Base-by-base conservation (phyloP, 2,329 filamentous ascomycete genomes). In the Ceratocystis colombiana region DNA sequence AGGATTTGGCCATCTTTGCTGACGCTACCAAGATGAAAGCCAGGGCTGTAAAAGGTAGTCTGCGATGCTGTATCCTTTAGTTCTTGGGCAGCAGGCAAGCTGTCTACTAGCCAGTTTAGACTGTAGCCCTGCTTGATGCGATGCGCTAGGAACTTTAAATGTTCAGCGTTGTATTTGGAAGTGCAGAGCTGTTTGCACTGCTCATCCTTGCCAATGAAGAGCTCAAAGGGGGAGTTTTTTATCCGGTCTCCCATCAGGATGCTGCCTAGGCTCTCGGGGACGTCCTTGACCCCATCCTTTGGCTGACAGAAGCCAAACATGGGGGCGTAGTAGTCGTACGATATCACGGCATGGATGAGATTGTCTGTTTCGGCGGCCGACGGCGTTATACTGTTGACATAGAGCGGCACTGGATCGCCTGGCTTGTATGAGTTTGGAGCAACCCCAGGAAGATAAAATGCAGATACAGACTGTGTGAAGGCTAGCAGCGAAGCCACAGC, bases 221-320 rank as follows among this genome's bases (percentile, higher is more conserved):
- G 79, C 73, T 96, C 85, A 73, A 96, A 96, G 0, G 93, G 90
- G 45, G 93, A 97, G n/a, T 90, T 96, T 78, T 90, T 90, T 78
- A 99, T 99, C 66, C 94, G 85, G 77, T 99, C 94, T 71, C 94
- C 94, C 72, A 99, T 99, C 64, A 99, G 77, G 73, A 99, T 99
- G 79, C 93, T 96, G 28, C 94, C 94, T 69, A 99, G 77, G 70
- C 89, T 94, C 50, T 70, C 45, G 50, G 89, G 87, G 25, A 96
- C 85, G 78, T 88, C 83, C 74, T 92, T 76, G 7, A 91, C 86
- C 1, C 90, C 90, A 68, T 81, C 86, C 66, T 88, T 78, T 1
- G 93, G 94, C 71, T 83, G 78, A 76, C 94, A 99, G 79, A 96
- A 96, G 73, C 89, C 86, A 76, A 99, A 96, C 2, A 83, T 83